Evolutionary conservation across 179 eudicot species (phyloP), one percentile per base, ranked within the genome.

Genomic region (Gypsophila paniculata): DNA sequence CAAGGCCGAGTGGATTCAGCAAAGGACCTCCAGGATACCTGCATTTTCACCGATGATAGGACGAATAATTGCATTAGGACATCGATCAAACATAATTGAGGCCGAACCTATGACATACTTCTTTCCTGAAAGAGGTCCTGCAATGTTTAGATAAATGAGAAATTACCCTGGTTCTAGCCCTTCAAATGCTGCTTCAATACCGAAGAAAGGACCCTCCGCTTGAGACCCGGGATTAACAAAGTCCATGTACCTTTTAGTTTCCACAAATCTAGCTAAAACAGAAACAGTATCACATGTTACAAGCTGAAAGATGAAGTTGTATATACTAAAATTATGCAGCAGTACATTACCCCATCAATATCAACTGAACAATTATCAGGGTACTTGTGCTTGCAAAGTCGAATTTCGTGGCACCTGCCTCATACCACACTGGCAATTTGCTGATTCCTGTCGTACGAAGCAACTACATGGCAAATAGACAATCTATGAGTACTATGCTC

Each of bases 21-120:
- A 90, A 59, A 6, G 95, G 98, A 11, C 98, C 98, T 26, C 98
- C 95, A 2, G 98, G 98, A 70, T 93, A 93, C 73, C 98, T 92
- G 78, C 78, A 61, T 32, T 70, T 65, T 5, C 72, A 75, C 8
- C 34, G 4, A 29, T 4, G 34, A 29, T 29, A 29, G 34, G 34
- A 29, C 34, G 4, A 29, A 29, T 29, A 29, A 29, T 29, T 29
- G 4, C 34, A 1, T 29, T 4, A 29, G 34, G 34, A 29, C 34
- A 29, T 29, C n/a, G n/a, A n/a, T n/a, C 34, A 29, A 29, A 29
- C 34, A 29, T 29, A 29, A 29, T 29, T 4, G 34, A 29, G 34
- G 34, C 34, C 34, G 34, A 29, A 1, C 34, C 34, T 29, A 29
- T 29, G 34, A 26, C 14, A 58, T 21, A 19, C 39, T 17, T 15